Evolutionary conservation across 768 basidiomycete genomes (phyloP).

Genomic region (button mushroom (Agaricus bisporus)): DNA sequence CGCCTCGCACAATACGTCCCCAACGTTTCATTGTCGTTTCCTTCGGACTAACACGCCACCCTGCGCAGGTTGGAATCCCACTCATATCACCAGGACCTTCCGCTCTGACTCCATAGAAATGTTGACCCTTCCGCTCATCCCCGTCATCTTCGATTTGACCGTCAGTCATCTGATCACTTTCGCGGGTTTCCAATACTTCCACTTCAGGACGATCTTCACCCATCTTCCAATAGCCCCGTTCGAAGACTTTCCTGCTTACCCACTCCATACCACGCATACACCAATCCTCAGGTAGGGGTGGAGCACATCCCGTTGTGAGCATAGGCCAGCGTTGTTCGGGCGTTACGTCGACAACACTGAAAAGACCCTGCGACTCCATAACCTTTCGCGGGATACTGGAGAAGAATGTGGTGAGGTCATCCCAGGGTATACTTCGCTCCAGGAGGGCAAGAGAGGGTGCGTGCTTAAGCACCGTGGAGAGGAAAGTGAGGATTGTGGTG

Average conservation of each 20-base stretch:
- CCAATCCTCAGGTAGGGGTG: slow-evolving; percentile 91
- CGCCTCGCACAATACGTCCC: slow-evolving; percentile 69
- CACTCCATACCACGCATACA: slow-evolving; percentile 94
- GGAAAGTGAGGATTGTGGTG: slow-evolving; percentile 80
- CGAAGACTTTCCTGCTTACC: slow-evolving; percentile 86
- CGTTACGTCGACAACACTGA: slow-evolving; percentile 12
- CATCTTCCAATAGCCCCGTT: slow-evolving; percentile 92
- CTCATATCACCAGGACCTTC: neutral
- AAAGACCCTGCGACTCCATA: slow-evolving; percentile 40
- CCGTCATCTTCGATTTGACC: slow-evolving; percentile 81
- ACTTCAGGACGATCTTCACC: slow-evolving; percentile 69
- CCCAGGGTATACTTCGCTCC: slow-evolving; percentile 83
- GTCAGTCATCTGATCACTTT: slow-evolving; percentile 55
- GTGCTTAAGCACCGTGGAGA: slow-evolving; percentile 70
- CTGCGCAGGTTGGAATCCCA: neutral
- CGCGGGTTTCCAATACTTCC: slow-evolving; percentile 66
- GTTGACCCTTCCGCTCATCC: slow-evolving; percentile 30
- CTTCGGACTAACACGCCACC: slow-evolving; percentile 6
- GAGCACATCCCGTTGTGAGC: slow-evolving; percentile 61
- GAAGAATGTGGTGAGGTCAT: slow-evolving; percentile 60
- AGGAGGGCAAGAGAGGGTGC: slow-evolving; percentile 52
- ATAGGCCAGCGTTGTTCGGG: slow-evolving; percentile 55
- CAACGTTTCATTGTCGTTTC: slow-evolving; percentile 45
- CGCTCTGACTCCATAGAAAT: slow-evolving; percentile 2
- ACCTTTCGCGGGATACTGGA: slow-evolving; percentile 49